Evolutionary conservation across 2,329 filamentous ascomycete species (phyloP), one percentile per base, ranked within the genome.

Genomic region (Xylariaceae sp.): DNA sequence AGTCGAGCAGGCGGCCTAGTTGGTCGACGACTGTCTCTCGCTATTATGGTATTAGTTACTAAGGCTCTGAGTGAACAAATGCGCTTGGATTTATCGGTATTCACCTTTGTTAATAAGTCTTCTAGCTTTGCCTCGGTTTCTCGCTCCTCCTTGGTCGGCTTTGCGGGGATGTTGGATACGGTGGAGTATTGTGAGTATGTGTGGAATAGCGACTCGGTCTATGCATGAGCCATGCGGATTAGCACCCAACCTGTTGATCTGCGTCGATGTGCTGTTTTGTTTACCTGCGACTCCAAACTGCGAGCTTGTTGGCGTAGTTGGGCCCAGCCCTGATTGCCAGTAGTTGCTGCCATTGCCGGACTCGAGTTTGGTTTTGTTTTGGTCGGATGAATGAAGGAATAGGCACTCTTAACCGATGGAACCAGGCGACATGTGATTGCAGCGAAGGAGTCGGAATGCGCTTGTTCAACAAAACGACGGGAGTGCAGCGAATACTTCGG

Each of bases 301-400:
- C 94, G 84, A 62, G 92, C 90, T 77, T 97, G 93, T 74, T 97
- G 92, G 69, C 94, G 89, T 67, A 97, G 82, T 78, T 97, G 92
- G 71, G 91, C 88, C 94, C 94, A 99, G 77, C 92, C 88, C 64
- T 83, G 80, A 64, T 76, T 85, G 64, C 82, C 78, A 51, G 79
- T 76, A 60, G 78, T 74, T 66, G 79, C 72, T 64, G 81, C 77
- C 82, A 85, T 86, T 64, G 54, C 45, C 18, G 56, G 34, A 30
- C 51, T 42, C 39, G 59, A 30, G 34, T 47, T 51, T 45, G 2
- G 23, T 45, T 51, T 51, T 35, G 35, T 30, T 42, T 42, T 42
- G 37, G 5, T 13, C 8, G 37, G 5, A 42, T 42, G 37, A 42
- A 42, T 10, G 8, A 9, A 8, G 11, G 8, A 8, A 42, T 42